Evolutionary conservation across 495 filamentous ascomycete genomes (phyloP), one percentile per base, ranked within the genome.

Genomic region (Penicillium manginii): DNA sequence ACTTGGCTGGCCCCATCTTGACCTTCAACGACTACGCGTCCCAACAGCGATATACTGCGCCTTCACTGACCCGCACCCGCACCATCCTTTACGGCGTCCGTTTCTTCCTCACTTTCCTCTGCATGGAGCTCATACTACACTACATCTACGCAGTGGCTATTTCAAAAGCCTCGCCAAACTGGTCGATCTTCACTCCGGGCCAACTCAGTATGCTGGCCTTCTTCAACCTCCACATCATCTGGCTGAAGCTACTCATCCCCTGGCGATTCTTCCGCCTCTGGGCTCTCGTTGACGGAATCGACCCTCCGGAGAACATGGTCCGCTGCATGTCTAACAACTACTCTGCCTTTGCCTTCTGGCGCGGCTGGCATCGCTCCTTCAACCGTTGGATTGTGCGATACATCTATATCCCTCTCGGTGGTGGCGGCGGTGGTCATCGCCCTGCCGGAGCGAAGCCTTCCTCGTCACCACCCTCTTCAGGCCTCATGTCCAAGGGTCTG

Each of bases 1-100:
- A 97, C 69, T 81, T 99, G 26, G 83, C 93, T 0, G 94, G 94
- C 1, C 94, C 94, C 7, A 96, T 99, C 64, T 63, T 98, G 54
- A 97, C 92, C 23, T 99, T 98, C 80, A 99, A 99, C 74, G 94
- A 98, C 77, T 97, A 96, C 78, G 89, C 97, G 52, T 91, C 92
- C 15, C 94, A 99, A 70, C 78, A 81, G 63, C 79, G 91, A 60
- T 89, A 93, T 70, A 83, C 83, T 10, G 72, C 91, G 1, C 80
- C 86, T 18, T 90, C 80, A 37, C 85, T 96, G 60, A 87, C 83
- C 22, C 64, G 69, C 2, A 65, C 78, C 1, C 88, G 91, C 54
- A 96, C 86, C 12, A 63, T 87, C 39, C 76, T 88, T 17, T 99
- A 99, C 70, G 93, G 81, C 32, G 72, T 94, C 54, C 91, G 94